Base-by-base conservation (phyloP, 257 asterid genomes). In the Solanum raphanifolium region DNA sequence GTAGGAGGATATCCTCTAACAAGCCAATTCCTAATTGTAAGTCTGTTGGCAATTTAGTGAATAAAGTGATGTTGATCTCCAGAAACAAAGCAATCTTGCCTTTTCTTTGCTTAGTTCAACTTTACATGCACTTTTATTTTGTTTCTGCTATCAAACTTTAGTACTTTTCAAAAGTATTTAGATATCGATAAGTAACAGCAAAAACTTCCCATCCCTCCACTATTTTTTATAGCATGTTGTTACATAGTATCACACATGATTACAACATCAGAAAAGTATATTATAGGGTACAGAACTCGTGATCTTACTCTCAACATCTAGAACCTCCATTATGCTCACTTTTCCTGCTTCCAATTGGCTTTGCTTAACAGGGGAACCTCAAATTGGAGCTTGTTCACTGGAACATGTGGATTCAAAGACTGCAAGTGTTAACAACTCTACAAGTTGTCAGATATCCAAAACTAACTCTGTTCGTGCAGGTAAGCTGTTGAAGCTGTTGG, bases 401-500 rank as follows among this genome's bases (percentile, higher is more conserved):
- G 87, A 87, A 86, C 87, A 88, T 81, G 84, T 89, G 69, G 88
- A 90, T 84, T 83, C 87, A 73, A 85, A 88, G 36, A 87, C 87
- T 58, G 84, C 91, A 87, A 89, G 89, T 91, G 48, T 60, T 31
- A 87, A 89, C 79, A 86, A 88, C 79, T 86, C 83, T 66, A 88
- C 86, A 83, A 86, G 88, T 86, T 90, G 90, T 79, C 58, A 73
- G 84, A 89, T 87, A 62, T 75, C 86, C 58, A 86, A 90, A 87
- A 82, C 78, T 86, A 93, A 88, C 89, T 95, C 97, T 52, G 83
- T 89, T 88, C 95, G 98, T 85, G 93, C 98, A 90, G 98, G 98
- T 95, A 93, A 91, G 93, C 83, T 87, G 89, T 89, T 87, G 68
- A 93, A 91, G 93, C 83, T 87, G 89, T 89, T 87, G 68, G 78